Base-by-base conservation (phyloP, 768 basidiomycete species). In the Trametes elegans region DNA sequence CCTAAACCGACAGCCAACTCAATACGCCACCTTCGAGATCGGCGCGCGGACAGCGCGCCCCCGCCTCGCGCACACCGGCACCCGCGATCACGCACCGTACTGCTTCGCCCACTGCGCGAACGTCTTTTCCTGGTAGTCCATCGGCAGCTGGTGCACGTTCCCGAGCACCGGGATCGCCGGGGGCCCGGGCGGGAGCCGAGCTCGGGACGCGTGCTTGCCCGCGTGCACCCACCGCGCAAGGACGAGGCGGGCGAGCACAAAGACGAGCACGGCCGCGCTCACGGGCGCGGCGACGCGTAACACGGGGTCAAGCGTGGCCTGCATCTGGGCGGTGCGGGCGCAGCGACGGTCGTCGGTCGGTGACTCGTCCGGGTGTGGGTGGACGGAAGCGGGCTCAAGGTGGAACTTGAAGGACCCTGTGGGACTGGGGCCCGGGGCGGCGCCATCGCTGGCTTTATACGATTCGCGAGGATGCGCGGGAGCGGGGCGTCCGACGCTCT, bases 111-210 rank as follows among this genome's bases (percentile, higher is more conserved):
- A 71, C 21, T 65, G 52, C 14, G 50, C 42, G 52, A 70, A 68
- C 13, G 59, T 55, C 42, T 53, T 39, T 39, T 68, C 62, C 32
- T 66, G 67, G 9, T 59, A 50, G 23, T 60, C 54, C 16, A 60
- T 34, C 2, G 66, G 63, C 14, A 71, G 50, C 35, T 70, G 66
- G 35, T 67, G 67, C 27, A 67, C 56, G 27, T 71, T 69, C 2
- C 70, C 70, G 24, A 71, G 55, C 24, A 71, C 47, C 0, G 70
- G 70, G n/a, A 69, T 48, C 9, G 62, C 55, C 5, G 4, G 55
- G 16, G 70, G 70, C 3, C 70, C 70, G 16, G 70, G 70, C 3
- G 70, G 70, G 6, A 64, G 50, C 42, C 40, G 57, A 56, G 49
- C 34, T 38, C 27, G 35, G 43, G 29, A n/a, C 35, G 43, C 53